A percentile compares a stretch with the other conserved stretches of the same genome.
Conservation (phyloP, 2,329 filamentous ascomycete species). For the Sclerotinia spermophila region DNA sequence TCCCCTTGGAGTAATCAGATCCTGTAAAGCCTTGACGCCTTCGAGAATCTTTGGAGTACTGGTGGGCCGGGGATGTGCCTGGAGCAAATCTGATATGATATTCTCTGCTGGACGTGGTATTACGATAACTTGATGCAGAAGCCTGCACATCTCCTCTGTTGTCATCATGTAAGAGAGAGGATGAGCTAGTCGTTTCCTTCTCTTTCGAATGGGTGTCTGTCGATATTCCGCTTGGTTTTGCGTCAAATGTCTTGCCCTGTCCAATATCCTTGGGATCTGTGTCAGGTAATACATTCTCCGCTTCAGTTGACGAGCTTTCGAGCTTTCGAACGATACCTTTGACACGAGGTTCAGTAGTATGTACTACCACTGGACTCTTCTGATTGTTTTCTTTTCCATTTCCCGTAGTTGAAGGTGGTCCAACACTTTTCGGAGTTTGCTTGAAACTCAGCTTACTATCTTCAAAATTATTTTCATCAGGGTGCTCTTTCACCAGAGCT, state of each 20-base stretch:
- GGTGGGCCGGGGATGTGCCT: not conserved
- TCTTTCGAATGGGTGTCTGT: not conserved
- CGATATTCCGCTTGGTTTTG: not conserved
- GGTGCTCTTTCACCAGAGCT: constrained; percentile 16
- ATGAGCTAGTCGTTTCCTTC: not conserved
- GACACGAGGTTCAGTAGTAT: not conserved
- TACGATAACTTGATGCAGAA: not conserved
- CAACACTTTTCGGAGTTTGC: constrained; percentile 3
- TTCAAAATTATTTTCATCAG: not conserved
- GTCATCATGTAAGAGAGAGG: not conserved
- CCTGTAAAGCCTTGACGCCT: not conserved
- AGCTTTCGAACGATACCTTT: constrained; percentile 7
- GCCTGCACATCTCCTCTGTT: not conserved
- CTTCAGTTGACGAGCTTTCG: not conserved
- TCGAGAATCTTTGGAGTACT: not conserved
- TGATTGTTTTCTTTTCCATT: not conserved
- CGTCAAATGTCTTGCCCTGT: not conserved
- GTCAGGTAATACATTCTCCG: not conserved
- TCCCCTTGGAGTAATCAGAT: not conserved
- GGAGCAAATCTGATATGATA: constrained; percentile 13
- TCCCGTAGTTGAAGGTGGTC: not conserved
- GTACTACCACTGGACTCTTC: not conserved
- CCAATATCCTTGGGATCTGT: not conserved
- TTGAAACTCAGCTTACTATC: not conserved
- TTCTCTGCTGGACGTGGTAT: not conserved